Percentiles rank a stretch among this genome's conserved stretches.
phyloP scores from a whole-genome alignment of 2,329 filamentous ascomycete genomes.

The Fusarium succisae region DNA sequence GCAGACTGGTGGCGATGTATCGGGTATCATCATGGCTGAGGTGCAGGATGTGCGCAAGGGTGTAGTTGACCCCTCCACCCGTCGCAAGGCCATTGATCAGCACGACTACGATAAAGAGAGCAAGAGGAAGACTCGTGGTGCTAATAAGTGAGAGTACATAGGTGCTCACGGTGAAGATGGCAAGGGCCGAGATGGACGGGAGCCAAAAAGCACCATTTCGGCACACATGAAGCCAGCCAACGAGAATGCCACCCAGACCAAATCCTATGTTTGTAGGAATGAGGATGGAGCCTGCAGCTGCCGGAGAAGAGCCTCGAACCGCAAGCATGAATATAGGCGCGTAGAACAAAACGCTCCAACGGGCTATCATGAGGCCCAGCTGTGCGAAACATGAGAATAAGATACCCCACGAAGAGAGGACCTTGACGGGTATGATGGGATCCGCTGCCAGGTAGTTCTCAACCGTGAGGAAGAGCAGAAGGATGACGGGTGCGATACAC shows the following conservation, averaged over 20 bases:
- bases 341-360: conserved; percentile 85
- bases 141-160: conserved; percentile 65
- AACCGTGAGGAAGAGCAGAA: conserved; percentile 66
- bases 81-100: conserved; percentile 78
- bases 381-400: conserved; percentile 79
- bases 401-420: conserved; percentile 75
- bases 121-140: conserved; percentile 59
- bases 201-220: conserved; percentile 78
- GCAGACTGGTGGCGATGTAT: conserved; percentile 78
- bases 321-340: conserved; percentile 82
- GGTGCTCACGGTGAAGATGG: conserved; percentile 69
- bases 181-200: conserved; percentile 67
- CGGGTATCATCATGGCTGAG: conserved; percentile 72
- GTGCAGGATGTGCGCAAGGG: conserved; percentile 81
- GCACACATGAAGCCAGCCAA: conserved; percentile 80
- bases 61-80: conserved; percentile 81
- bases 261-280: conserved; percentile 87
- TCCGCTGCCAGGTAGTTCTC: conserved; percentile 72
- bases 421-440: conserved; percentile 77
- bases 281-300: conserved; percentile 77
- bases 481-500: conserved; percentile 61
- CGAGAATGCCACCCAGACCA: conserved; percentile 75
- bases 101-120: conserved; percentile 66
- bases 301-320: conserved; percentile 74
- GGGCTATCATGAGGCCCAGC: conserved; percentile 80